phyloP scores from a whole-genome alignment of 352 stramenopile genomes.

The Phytophthora fragariae region DNA sequence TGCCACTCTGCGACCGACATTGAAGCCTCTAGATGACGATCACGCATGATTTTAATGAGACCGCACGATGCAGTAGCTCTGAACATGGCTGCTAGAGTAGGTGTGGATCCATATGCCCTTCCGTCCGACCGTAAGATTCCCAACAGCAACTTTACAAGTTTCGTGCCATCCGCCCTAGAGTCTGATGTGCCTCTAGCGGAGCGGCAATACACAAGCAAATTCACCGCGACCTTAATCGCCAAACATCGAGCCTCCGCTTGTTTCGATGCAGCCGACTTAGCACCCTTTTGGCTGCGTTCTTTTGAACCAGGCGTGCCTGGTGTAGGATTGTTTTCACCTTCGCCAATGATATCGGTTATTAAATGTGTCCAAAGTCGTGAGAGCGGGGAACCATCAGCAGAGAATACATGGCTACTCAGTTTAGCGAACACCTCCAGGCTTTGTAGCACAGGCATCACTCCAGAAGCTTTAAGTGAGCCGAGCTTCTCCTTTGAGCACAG shows the following conservation, averaged over 20 bases:
- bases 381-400: constrained; percentile 32
- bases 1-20: constrained; percentile 77
- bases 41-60: constrained; percentile 74
- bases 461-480: constrained; percentile 19
- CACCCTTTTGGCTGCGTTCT: constrained; percentile 36
- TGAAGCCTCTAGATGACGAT: constrained; percentile 57
- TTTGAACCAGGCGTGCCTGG: constrained; percentile 15
- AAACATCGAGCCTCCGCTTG: constrained; percentile 62
- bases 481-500: constrained; percentile 68
- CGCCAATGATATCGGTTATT: constrained; percentile 47
- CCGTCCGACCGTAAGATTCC: constrained; percentile 69
- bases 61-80: constrained; percentile 56
- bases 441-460: constrained; percentile 51
- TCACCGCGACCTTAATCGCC: constrained; percentile 67
- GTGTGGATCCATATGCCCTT: constrained; percentile 49
- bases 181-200: constrained; percentile 21
- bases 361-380: constrained; percentile 55
- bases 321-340: constrained; percentile 10
- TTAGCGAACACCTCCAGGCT: constrained; percentile 76
- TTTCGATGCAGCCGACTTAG: constrained; percentile 20
- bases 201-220: constrained; percentile 61
- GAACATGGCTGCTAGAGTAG: constrained; percentile 52
- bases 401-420: constrained; percentile 45
- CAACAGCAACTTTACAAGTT: constrained; percentile 65
- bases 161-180: constrained; percentile 31